phyloP scores from a whole-genome alignment of 2,329 filamentous ascomycete species.

The Neurospora crassa region DNA sequence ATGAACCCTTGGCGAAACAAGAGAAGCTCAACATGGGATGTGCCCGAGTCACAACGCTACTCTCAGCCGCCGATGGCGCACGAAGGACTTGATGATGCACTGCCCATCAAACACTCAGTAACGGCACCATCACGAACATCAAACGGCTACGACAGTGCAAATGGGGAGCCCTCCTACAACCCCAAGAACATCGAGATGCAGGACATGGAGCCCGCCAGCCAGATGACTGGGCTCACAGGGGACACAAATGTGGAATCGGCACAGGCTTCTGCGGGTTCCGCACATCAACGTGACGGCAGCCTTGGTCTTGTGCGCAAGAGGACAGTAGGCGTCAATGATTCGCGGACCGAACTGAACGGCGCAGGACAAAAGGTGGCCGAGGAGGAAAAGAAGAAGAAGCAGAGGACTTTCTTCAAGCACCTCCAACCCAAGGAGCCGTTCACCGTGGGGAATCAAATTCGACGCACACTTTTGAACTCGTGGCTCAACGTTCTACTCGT shows the following conservation, averaged over 20 bases:
- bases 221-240: slow-evolving; percentile 10
- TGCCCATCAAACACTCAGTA: slow-evolving; percentile 2
- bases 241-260: slow-evolving; percentile 8
- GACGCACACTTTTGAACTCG: slow-evolving; percentile 67
- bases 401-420: slow-evolving; percentile 35
- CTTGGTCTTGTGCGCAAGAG: slow-evolving; percentile 18
- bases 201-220: background rate
- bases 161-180: background rate
- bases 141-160: background rate
- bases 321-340: background rate
- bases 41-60: background rate
- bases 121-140: background rate
- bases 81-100: background rate
- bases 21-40: slow-evolving; percentile 20
- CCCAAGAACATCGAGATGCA: background rate
- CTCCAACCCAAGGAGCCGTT: slow-evolving; percentile 44
- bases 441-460: slow-evolving; percentile 55
- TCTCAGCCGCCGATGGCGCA: background rate
- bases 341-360: background rate
- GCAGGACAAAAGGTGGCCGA: slow-evolving; percentile 13
- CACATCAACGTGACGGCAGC: slow-evolving; percentile 9
- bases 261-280: background rate
- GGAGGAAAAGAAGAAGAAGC: slow-evolving; percentile 26
- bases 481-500: slow-evolving; percentile 81
- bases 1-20: slow-evolving; percentile 30